phyloP scores from a whole-genome alignment of 768 basidiomycete genomes.

The Agrocybe chaxingu region DNA sequence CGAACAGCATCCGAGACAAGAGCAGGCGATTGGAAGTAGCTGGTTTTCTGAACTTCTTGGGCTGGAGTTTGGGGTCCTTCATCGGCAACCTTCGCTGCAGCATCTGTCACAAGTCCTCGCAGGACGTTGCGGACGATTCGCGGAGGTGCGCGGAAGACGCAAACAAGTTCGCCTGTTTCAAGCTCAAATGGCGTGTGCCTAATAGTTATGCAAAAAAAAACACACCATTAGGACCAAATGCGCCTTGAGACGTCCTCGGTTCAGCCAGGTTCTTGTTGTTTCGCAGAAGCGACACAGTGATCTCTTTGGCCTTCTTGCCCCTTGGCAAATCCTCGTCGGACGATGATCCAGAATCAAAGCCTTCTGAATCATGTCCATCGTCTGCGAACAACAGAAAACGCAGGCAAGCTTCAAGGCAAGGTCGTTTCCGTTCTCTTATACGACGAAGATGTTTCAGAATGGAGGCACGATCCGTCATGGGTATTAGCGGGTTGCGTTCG shows the following conservation, averaged over 20 bases:
- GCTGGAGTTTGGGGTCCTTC: slow-evolving; percentile 16
- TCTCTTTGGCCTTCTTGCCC: slow-evolving; percentile 41
- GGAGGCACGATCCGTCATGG: slow-evolving; percentile 70
- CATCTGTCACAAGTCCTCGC: slow-evolving; percentile 40
- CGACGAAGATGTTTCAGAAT: slow-evolving; percentile 75
- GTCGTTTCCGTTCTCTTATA: slow-evolving; percentile 69
- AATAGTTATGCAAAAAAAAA: not conserved
- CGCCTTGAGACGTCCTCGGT: slow-evolving; percentile 82
- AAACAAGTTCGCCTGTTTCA: slow-evolving; percentile 72
- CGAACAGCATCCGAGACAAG: slow-evolving; percentile 73
- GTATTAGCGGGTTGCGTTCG: slow-evolving; percentile 79
- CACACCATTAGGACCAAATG: slow-evolving; percentile 84
- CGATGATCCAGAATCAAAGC: slow-evolving; percentile 58
- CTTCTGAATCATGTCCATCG: slow-evolving; percentile 44
- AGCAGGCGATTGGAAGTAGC: slow-evolving; percentile 59
- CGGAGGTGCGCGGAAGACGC: slow-evolving; percentile 79
- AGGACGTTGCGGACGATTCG: slow-evolving; percentile 62
- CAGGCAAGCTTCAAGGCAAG: slow-evolving; percentile 82
- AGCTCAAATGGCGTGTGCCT: not conserved
- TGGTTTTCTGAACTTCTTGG: slow-evolving; percentile 21
- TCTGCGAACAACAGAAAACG: slow-evolving; percentile 74
- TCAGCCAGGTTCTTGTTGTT: slow-evolving; percentile 79
- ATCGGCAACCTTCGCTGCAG: slow-evolving; percentile 15
- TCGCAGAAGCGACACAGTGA: slow-evolving; percentile 52
- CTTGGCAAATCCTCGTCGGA: slow-evolving; percentile 55